A percentile compares a stretch with the other conserved stretches of the same genome.
These are phyloP conservation scores for Pseudogymnoascus sp. DNA, from an alignment of 2,329 filamentous ascomycete genomes.

Conservation along the genomic window DNA sequence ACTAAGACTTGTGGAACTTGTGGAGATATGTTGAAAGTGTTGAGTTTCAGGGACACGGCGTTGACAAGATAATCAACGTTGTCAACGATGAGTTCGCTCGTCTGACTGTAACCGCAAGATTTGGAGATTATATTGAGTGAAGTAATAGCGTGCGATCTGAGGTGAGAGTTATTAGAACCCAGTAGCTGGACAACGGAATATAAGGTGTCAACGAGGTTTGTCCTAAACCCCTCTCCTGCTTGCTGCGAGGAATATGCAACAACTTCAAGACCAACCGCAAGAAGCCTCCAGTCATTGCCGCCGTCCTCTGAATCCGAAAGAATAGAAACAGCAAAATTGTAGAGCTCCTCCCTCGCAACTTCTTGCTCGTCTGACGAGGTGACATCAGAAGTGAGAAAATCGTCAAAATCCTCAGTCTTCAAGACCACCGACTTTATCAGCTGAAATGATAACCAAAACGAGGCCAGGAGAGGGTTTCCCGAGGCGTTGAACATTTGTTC, in stretches of 20 bases:
- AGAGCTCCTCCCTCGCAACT: slow-evolving; percentile 53
- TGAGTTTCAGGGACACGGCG: slow-evolving; percentile 78
- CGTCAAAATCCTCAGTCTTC: slow-evolving; percentile 48
- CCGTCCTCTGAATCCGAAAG: slow-evolving; percentile 45
- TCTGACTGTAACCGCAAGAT: slow-evolving; percentile 64
- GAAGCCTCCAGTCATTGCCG: slow-evolving; percentile 57
- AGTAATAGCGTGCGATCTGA: slow-evolving; percentile 75
- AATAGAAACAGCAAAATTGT: slow-evolving; percentile 56
- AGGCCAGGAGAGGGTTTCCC: slow-evolving; percentile 53
- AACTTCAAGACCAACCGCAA: slow-evolving; percentile 73
- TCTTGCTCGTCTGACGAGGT: slow-evolving; percentile 33
- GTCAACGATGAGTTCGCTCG: slow-evolving; percentile 71
- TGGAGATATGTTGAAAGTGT: slow-evolving; percentile 84
- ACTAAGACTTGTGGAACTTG: slow-evolving; percentile 81
- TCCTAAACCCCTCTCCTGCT: slow-evolving; percentile 59
- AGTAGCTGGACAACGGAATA: slow-evolving; percentile 89
- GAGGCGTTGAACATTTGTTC: slow-evolving; percentile 50
- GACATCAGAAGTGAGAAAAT: slow-evolving; percentile 53
- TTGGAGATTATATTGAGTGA: slow-evolving; percentile 72
- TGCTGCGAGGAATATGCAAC: slow-evolving; percentile 66
- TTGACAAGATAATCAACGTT: slow-evolving; percentile 98
- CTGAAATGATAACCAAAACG: slow-evolving; percentile 73
- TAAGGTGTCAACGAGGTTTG: slow-evolving; percentile 80
- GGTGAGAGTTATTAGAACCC: slow-evolving; percentile 55
- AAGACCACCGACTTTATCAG: slow-evolving; percentile 52